Evolutionary conservation across 2,329 filamentous ascomycete species (phyloP), one percentile per base, ranked within the genome.

Genomic region (Fusarium compactum): DNA sequence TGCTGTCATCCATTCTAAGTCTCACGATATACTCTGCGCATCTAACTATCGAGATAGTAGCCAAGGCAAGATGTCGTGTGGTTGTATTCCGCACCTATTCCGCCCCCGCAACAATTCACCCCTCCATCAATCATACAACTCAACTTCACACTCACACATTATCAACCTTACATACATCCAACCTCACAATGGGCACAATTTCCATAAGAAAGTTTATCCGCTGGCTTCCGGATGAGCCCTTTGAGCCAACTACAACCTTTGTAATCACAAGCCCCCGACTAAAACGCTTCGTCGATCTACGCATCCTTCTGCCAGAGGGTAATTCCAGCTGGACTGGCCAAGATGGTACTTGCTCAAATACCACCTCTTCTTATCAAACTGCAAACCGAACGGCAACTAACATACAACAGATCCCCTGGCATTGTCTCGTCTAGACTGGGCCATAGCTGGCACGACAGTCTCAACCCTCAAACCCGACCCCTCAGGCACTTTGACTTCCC

Each of bases 171-270:
- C 4, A 40, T n/a, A n/a, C 9, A 20, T 32, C 4, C 5, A 60
- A 38, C 20, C 5, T 18, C 4, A 67, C n/a, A 14, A 84, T 84
- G 82, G 80, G 76, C 22, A 83, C 80, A 71, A 87, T 91, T 44
- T 91, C 89, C 0, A 76, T 85, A 54, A 85, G 90, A 47, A 81
- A 85, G 51, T 87, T 84, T 67, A 90, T 91, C 70, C 85, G 85
- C 64, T 90, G 88, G 86, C 80, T 86, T 5, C 85, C 85, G 0
- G 83, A 81, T 1, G 74, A 79, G 18, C 77, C 84, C n/a, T 79
- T 78, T 53, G 90, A 92, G 76, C 87, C 87, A 18, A 92, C 90
- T 0, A 85, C 84, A 3, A 92, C 90, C 0, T 75, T 91, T 6
- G 90, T 92, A 15, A 80, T 92, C 47, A 92, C 90, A 0, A 88